Base-by-base conservation (phyloP, 148 eudicot species). In the Tetragonia tetragonoides region DNA sequence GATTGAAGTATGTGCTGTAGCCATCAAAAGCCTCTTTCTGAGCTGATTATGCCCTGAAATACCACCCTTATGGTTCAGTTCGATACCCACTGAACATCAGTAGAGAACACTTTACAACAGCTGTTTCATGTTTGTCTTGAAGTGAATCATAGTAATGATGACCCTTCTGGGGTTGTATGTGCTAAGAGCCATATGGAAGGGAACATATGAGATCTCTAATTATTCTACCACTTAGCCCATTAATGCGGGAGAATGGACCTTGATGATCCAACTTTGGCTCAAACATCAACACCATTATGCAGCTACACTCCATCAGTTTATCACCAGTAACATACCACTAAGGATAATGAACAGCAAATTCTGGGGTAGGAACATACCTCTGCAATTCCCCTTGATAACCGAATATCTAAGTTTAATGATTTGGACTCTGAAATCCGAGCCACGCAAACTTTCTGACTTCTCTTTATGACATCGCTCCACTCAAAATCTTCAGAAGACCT, bases 321-420 rank as follows among this genome's bases (percentile, higher is more conserved):
- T 49, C 64, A 75, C 28, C 34, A 68, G 65, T 61, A 28, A 28
- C 34, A 5, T 77, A 77, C 21, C 3, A 64, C 49, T 20, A 53
- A 44, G 49, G 56, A 42, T 72, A 21, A 1, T 12, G n/a, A 41
- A 24, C 23, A 24, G 46, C 17, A 72, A 77, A 68, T 38, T 18
- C 34, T 20, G 63, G 69, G 44, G 28, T 28, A 39, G 72, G 76
- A 78, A 76, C 83, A 76, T 80, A 95, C 99, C 94, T 90, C 89
- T 42, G 99, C 91, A 77, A 95, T 93, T 79, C 99, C 99, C 84
- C 94, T 90, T 37, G 99, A 92, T 77, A 95, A 85, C 66, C 99
- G 97, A 39, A 93, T 83, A 85, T 95, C 99, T 75, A 95, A 89
- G 79, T 85, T 93, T 85, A 95, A 90, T 53, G 99, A 91, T 83